Percentiles rank a stretch among this genome's conserved stretches.
phyloP scores from a whole-genome alignment of 441 rosid species.

The Pelargonium cotyledonis region DNA sequence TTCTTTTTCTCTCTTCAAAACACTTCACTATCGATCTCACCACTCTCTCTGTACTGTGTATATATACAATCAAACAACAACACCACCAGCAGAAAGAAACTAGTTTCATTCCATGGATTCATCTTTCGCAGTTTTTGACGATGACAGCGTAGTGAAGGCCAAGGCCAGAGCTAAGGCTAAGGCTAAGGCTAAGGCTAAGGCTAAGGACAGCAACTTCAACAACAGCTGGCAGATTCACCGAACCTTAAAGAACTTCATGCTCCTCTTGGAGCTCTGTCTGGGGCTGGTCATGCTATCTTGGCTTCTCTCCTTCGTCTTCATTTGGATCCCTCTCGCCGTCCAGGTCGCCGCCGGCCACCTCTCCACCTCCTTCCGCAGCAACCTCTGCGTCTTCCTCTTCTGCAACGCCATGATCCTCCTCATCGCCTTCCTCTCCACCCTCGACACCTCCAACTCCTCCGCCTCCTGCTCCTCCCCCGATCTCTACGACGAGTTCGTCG shows the following conservation, averaged over 20 bases:
- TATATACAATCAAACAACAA: not conserved
- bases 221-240: not conserved
- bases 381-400: not conserved
- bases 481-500: not conserved
- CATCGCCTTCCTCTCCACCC: constrained; percentile 1
- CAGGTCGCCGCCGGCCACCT: not conserved
- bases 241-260: not conserved
- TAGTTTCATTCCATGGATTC: not conserved
- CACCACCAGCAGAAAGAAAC: not conserved
- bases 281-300: not conserved
- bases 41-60: too few species aligned
- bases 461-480: not conserved
- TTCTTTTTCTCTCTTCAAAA: not conserved
- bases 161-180: not conserved
- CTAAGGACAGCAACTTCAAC: not conserved
- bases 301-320: not conserved
- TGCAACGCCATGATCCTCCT: constrained; percentile 2
- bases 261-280: not conserved
- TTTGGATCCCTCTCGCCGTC: not conserved
- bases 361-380: too few species aligned
- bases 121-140: too few species aligned
- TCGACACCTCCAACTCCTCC: not conserved
- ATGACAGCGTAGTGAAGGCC: not conserved
- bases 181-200: not conserved
- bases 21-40: too few species aligned